A percentile compares a stretch with the other conserved stretches of the same genome.
Conservation (phyloP, 805 yeast genomes). For the Candida boleticola region DNA sequence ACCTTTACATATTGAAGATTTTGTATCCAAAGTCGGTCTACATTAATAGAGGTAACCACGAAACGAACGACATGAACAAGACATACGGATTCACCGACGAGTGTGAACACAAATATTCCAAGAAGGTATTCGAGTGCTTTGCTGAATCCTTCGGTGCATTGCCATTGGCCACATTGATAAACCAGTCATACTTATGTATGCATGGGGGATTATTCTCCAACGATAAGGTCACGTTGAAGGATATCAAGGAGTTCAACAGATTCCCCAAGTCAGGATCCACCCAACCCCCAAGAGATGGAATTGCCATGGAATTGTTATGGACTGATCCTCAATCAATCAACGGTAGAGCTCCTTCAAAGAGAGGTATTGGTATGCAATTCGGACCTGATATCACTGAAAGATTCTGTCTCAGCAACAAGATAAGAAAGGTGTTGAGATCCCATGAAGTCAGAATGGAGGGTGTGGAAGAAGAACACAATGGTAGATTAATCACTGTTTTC, state of each 20-base stretch:
- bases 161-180: constrained; percentile 83
- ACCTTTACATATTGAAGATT: constrained; percentile 73
- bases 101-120: constrained; percentile 85
- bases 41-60: constrained; percentile 94
- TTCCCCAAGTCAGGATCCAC: constrained; percentile 49
- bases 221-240: constrained; percentile 67
- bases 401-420: constrained; percentile 69
- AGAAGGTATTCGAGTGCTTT: constrained; percentile 76
- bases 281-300: constrained; percentile 88
- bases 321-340: constrained; percentile 83
- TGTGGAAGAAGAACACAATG: constrained; percentile 82
- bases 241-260: constrained; percentile 69
- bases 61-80: constrained; percentile 93
- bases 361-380: constrained; percentile 95
- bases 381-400: constrained; percentile 91
- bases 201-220: constrained; percentile 94
- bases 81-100: constrained; percentile 97
- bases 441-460: constrained; percentile 96
- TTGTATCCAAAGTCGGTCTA: constrained; percentile 67
- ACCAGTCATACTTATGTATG: constrained; percentile 77
- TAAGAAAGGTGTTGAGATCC: constrained; percentile 82
- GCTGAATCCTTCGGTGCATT: constrained; percentile 81
- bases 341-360: constrained; percentile 84
- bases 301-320: constrained; percentile 97
- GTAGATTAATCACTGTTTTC: constrained; percentile 87